Base-by-base conservation (phyloP, 2,329 filamentous ascomycete species). In the Raffaelea arxii region DNA sequence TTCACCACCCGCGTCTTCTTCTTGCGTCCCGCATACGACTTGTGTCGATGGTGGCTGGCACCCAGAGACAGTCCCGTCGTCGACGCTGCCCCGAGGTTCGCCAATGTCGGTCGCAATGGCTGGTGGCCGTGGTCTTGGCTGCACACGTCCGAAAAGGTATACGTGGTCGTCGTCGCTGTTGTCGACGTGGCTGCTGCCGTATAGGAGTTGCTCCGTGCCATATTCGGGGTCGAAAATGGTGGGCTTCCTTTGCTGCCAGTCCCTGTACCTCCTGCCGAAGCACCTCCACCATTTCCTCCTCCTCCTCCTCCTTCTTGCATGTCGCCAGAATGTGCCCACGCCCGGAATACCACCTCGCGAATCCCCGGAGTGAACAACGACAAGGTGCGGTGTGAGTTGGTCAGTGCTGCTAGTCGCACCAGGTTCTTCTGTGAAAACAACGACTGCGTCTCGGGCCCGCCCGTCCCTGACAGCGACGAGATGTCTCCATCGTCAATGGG, bases 341-440 rank as follows among this genome's bases (percentile, higher is more conserved):
- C 92, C 49, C 92, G 79, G 63, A 94, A 96, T 23, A 97, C 84
- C 4, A 87, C 86, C 62, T 97, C 88, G 44, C 80, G 74, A 49
- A 97, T 91, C n/a, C 84, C 80, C 0, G 91, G 89, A 1, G 91
- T 96, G 60, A 94, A 94, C 0, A 97, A 71, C 4, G 90, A 94
- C 27, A 97, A 68, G 0, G 92, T 97, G 41, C 86, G 81, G 57
- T 97, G 89, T 3, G 89, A 94, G 58, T 94, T 85, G 4, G 80
- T 89, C 48, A 98, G 70, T 1, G 87, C 79, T 22, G 85, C 87
- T 12, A 98, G 71, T 43, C 86, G 83, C 22, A 94, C 67, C 32
- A 97, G 70, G 57, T 95, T 97, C 74, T 94, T 95, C 59, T 95
- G 88, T 0, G 91, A 97, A 62, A 98, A 97, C 6, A 94, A 75